These are phyloP conservation scores for Mycosphaerella arachidis DNA, from an alignment of 2,329 filamentous ascomycete species.

Conservation along the genomic window DNA sequence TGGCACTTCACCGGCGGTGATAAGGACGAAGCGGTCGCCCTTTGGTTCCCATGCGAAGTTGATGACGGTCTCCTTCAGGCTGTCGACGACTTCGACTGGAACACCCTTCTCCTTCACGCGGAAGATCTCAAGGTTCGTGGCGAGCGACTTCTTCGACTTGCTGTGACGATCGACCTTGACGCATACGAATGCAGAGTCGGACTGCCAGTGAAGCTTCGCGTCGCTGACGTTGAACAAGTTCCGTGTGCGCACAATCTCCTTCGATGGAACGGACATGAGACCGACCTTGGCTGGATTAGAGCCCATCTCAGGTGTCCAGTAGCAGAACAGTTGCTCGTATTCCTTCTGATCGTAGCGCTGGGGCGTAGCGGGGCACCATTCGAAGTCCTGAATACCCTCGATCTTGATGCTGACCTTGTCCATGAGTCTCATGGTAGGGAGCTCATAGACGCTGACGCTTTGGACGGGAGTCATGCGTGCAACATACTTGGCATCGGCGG, in stretches of 20 bases:
- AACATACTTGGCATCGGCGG: constrained; percentile 93
- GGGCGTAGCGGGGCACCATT: constrained; percentile 85
- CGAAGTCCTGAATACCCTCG: constrained; percentile 94
- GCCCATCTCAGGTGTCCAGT: constrained; percentile 97
- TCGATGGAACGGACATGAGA: constrained; percentile 92
- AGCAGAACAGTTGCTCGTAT: constrained; percentile 95
- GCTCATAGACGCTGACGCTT: constrained; percentile 86
- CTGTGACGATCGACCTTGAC: constrained; percentile 98
- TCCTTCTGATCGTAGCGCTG: constrained; percentile 79
- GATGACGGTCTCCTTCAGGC: constrained; percentile 96
- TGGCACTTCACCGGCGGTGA: constrained; percentile 82
- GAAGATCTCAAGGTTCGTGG: constrained; percentile 98
- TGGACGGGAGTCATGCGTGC: constrained; percentile 83
- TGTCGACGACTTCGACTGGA: constrained; percentile 95
- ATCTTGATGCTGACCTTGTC: constrained; percentile 94
- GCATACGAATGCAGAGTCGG: constrained; percentile 85
- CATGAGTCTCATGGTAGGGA: constrained; percentile 81
- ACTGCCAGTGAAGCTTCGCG: constrained; percentile 98
- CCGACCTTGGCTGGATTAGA: constrained; percentile 97
- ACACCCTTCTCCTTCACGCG: constrained; percentile 95
- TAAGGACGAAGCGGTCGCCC: constrained; percentile 93
- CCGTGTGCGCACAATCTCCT: constrained; percentile 86
- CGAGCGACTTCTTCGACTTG: constrained; percentile 97
- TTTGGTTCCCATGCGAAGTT: constrained; percentile 99
- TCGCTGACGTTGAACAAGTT: constrained; percentile 98